Base-by-base conservation (phyloP, 495 filamentous ascomycete genomes). In the Penicillium cinerascens region DNA sequence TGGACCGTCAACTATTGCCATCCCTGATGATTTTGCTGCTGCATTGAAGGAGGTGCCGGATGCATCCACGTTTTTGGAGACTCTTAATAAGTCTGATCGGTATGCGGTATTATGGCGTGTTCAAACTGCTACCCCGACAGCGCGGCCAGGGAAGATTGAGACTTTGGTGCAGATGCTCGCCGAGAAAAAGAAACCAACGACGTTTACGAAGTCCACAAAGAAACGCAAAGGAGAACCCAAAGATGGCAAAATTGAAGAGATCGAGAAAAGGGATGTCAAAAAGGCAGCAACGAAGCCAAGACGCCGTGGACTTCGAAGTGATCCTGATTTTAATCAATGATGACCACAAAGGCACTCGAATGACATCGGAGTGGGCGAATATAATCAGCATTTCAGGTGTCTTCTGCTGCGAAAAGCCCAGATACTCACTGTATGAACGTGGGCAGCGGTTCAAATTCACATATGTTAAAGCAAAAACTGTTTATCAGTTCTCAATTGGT, bases 31-130 rank as follows among this genome's bases (percentile, higher is more conserved):
- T 52, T 70, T 82, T 16, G 52, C 53, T 45, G 42, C 39, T 6
- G 70, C 65, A 15, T 43, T 82, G 51, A 54, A 38, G 0, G 38
- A 18, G 10, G 63, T 65, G 26, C 58, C 57, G 9, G 50, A 37
- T 23, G 78, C 77, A 6, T 49, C 36, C 47, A 33, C 18, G 1
- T 68, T 71, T 27, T 80, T 77, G 40, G 69, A 73, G 26, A 44
- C 50, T 18, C 44, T 80, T 54, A 72, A 64, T 42, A 73, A 67
- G 62, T 60, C 65, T 6, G 65, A 73, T 47, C 55, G 77, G 4
- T 80, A 78, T 52, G 35, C 64, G 11, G 71, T 77, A 47, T 23
- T 80, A 17, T 69, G 54, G 62, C 60, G 70, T 26, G 57, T 82
- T 20, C 62, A 73, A 55, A 78, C 68, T 15, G 65, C 61, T n/a